A percentile compares a stretch with the other conserved stretches of the same genome.
These are phyloP conservation scores for Avena atlantica DNA, from an alignment of 176 grass and related monocot genomes.

Conservation along the genomic window DNA sequence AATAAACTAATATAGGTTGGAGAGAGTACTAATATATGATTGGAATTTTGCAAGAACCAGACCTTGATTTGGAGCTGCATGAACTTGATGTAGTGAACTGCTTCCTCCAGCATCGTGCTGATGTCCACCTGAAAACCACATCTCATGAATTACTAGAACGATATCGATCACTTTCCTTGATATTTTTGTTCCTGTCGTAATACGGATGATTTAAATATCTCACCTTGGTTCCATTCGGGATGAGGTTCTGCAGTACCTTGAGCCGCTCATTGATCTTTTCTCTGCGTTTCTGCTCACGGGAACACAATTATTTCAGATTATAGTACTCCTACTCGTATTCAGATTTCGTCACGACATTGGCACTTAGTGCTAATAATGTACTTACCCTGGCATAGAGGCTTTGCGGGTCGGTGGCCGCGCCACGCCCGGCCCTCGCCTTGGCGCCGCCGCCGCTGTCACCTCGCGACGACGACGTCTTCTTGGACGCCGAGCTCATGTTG, in stretches of 20 bases:
- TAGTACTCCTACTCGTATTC: too few relatives aligned
- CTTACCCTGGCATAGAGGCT: slow-evolving; percentile 93
- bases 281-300: slow-evolving; percentile 79
- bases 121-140: slow-evolving; percentile 74
- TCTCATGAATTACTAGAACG: slow-evolving; percentile 15
- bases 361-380: background rate
- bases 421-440: slow-evolving; percentile 74
- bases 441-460: slow-evolving; percentile 11
- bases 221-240: slow-evolving; percentile 94
- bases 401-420: slow-evolving; percentile 76
- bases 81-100: slow-evolving; percentile 85
- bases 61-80: slow-evolving; percentile 91
- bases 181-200: background rate
- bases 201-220: slow-evolving; percentile 14
- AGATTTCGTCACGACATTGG: background rate
- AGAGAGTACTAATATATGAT: too few relatives aligned
- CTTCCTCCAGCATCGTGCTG: slow-evolving; percentile 88
- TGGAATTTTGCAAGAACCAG: background rate
- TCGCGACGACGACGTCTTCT: slow-evolving; percentile 58
- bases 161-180: background rate
- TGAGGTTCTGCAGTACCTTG: slow-evolving; percentile 71
- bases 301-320: slow-evolving; percentile 31
- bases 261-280: slow-evolving; percentile 91
- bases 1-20: background rate
- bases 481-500: slow-evolving; percentile 60